Conservation (phyloP, 352 stramenopile species). For the Globisporangium heterothallicum region DNA sequence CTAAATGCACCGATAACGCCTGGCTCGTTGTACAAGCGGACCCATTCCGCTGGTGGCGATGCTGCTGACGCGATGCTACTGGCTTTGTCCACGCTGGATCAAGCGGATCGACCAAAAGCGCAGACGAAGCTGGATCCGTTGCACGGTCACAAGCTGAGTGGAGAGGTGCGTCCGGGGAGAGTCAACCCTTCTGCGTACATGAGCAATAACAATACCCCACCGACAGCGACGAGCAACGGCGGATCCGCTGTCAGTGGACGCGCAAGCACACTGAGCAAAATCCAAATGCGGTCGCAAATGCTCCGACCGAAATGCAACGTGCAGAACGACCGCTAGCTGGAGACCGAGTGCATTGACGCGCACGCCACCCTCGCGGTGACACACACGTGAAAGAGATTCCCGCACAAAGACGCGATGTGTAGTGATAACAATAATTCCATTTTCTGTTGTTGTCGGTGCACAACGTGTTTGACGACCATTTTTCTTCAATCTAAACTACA, state of each 20-base stretch:
- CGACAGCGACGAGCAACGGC: slow-evolving; percentile 15
- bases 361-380: no score
- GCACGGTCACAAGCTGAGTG: slow-evolving; percentile 34
- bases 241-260: slow-evolving; percentile 9
- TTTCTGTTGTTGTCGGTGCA: not conserved
- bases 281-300: slow-evolving; percentile 51
- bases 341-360: no score
- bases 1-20: slow-evolving; percentile 9
- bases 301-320: slow-evolving; percentile 43
- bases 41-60: slow-evolving; percentile 12
- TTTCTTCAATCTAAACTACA: slow-evolving; percentile 6
- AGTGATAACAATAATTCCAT: slow-evolving; percentile 14
- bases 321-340: slow-evolving; percentile 2
- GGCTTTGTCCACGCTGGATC: not conserved
- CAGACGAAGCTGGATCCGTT: slow-evolving; percentile 63
- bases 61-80: not conserved
- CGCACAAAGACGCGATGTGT: no score
- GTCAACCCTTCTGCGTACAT: no score
- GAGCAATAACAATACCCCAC: not conserved
- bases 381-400: no score
- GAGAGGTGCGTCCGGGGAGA: slow-evolving; percentile 13
- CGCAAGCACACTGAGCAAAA: slow-evolving; percentile 26
- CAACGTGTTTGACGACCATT: no score
- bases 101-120: slow-evolving; percentile 37
- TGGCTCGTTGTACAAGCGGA: slow-evolving; percentile 25